Conservation (phyloP, 2,329 filamentous ascomycete genomes). For the Ceratocystis cubensis region DNA sequence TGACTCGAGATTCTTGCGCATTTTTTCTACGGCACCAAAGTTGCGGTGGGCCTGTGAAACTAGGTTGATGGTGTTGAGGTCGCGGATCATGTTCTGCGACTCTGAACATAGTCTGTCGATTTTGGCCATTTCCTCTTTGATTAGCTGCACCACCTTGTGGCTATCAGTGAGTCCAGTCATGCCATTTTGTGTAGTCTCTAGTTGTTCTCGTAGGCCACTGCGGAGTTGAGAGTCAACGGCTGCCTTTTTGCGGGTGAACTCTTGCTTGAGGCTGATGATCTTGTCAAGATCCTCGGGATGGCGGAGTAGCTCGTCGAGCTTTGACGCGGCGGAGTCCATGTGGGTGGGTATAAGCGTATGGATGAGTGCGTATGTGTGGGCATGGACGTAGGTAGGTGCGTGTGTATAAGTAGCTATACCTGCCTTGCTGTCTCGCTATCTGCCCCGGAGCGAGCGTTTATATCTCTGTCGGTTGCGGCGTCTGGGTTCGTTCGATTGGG, state of each 20-base stretch:
- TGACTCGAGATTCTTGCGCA: slow-evolving; percentile 79
- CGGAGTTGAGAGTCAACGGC: slow-evolving; percentile 85
- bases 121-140: slow-evolving; percentile 97
- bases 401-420: not conserved
- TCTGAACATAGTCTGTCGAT: slow-evolving; percentile 97
- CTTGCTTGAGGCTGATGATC: slow-evolving; percentile 74
- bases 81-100: slow-evolving; percentile 91
- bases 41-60: slow-evolving; percentile 93
- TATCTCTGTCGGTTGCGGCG: no score
- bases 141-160: slow-evolving; percentile 79
- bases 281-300: slow-evolving; percentile 97
- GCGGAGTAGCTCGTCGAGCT: slow-evolving; percentile 83
- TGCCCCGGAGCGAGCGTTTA: no score
- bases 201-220: slow-evolving; percentile 75
- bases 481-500: not conserved
- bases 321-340: slow-evolving; percentile 59
- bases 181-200: slow-evolving; percentile 86
- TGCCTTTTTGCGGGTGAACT: slow-evolving; percentile 88
- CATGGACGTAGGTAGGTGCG: not conserved
- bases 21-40: slow-evolving; percentile 84
- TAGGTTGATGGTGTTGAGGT: slow-evolving; percentile 85
- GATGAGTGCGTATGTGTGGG: not conserved
- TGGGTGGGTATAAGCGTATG: slow-evolving; percentile 23
- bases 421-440: not conserved
- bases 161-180: slow-evolving; percentile 82